Conservation (phyloP, 2,329 filamentous ascomycete genomes). For the Alternaria longipes region DNA sequence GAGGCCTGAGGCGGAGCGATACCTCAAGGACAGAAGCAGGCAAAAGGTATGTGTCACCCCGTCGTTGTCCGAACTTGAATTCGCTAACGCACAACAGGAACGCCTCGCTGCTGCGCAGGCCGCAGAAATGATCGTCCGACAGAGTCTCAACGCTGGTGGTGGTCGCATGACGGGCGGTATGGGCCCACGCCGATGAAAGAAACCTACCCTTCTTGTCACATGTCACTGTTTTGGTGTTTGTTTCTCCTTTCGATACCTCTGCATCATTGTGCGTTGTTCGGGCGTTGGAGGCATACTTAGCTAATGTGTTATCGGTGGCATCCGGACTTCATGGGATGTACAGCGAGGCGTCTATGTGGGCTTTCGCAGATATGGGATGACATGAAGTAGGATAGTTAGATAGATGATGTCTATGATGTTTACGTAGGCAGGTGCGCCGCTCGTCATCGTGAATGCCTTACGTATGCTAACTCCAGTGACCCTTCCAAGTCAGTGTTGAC, state of each 20-base stretch:
- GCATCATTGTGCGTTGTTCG: constrained; percentile 13
- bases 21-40: constrained; percentile 87
- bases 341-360: not conserved
- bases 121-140: constrained; percentile 91
- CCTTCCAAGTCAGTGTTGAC: not conserved
- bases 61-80: not conserved
- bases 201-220: not conserved
- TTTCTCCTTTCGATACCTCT: constrained; percentile 26
- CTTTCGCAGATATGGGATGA: constrained; percentile 1
- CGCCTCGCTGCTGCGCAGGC: constrained; percentile 87
- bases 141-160: constrained; percentile 76
- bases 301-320: constrained; percentile 8
- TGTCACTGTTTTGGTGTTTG: not conserved
- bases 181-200: constrained; percentile 13
- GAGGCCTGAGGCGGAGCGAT: constrained; percentile 87
- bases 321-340: not conserved
- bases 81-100: constrained; percentile 59
- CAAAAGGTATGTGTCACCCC: constrained; percentile 68
- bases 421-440: not conserved
- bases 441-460: not conserved
- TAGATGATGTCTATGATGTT: constrained; percentile 3
- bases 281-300: not conserved
- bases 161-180: constrained; percentile 60
- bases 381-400: constrained; percentile 3
- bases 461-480: not conserved